Conservation (phyloP, 2,329 filamentous ascomycete genomes). For the Trichoderma semiorbis region DNA sequence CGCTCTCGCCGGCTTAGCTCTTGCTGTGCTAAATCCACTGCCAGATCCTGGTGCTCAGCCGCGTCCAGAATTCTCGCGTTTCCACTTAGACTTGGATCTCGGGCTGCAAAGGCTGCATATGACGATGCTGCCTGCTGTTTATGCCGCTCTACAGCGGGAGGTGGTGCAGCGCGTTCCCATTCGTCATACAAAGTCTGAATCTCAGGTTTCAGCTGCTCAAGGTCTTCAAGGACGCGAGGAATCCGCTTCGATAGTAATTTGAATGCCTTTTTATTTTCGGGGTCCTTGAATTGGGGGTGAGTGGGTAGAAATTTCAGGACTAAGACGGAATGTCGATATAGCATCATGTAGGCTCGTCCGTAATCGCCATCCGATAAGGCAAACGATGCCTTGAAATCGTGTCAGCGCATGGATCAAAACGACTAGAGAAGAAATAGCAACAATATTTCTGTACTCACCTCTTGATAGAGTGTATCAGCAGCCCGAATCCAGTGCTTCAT, state of each 20-base stretch:
- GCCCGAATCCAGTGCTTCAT: slow-evolving; percentile 80
- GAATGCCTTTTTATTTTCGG: slow-evolving; percentile 62
- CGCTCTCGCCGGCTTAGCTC: slow-evolving; percentile 68
- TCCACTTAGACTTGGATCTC: slow-evolving; percentile 60
- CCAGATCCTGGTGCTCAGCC: slow-evolving; percentile 68
- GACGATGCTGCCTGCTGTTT: not conserved
- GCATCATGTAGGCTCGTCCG: slow-evolving; percentile 82
- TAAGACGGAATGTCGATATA: slow-evolving; percentile 87
- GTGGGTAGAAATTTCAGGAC: slow-evolving; percentile 69
- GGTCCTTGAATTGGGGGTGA: slow-evolving; percentile 71
- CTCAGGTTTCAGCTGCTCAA: slow-evolving; percentile 76
- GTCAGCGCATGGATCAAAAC: slow-evolving; percentile 20
- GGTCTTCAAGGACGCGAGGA: slow-evolving; percentile 58
- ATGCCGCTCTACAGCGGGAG: not conserved
- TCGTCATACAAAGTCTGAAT: slow-evolving; percentile 69
- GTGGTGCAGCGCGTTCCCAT: slow-evolving; percentile 54
- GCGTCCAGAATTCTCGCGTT: slow-evolving; percentile 63
- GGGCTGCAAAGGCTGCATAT: slow-evolving; percentile 49
- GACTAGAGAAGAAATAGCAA: not conserved
- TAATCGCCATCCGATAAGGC: slow-evolving; percentile 84
- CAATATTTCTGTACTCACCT: slow-evolving; percentile 50
- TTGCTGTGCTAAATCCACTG: slow-evolving; percentile 69
- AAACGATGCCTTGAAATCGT: slow-evolving; percentile 63
- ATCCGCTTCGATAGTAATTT: slow-evolving; percentile 48
- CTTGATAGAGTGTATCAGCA: slow-evolving; percentile 72